Conservation (phyloP, 768 basidiomycete species). For the Termitomyces sp. region DNA sequence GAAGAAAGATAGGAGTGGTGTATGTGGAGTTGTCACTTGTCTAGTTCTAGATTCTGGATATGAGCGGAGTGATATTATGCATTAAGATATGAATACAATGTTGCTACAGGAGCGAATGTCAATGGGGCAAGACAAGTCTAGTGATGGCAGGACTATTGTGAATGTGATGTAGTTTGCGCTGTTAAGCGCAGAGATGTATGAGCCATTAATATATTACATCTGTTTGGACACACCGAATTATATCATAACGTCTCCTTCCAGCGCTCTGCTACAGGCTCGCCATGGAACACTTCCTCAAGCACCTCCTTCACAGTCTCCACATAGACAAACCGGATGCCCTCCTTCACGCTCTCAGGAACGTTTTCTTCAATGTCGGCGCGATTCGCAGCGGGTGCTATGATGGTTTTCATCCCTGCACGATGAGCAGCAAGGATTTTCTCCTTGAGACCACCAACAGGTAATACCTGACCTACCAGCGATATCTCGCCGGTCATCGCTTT, state of each 20-base stretch:
- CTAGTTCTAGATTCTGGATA: background rate
- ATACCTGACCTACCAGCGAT: conserved; percentile 91
- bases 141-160: background rate
- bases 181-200: background rate
- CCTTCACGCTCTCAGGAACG: conserved; percentile 93
- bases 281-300: conserved; percentile 80
- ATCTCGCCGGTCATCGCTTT: conserved; percentile 98
- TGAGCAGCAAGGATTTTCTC: conserved; percentile 97
- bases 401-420: conserved; percentile 92
- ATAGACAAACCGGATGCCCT: conserved; percentile 91
- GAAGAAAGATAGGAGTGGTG: background rate
- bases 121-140: conserved; percentile 11
- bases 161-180: background rate
- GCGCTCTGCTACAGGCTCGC: conserved; percentile 49
- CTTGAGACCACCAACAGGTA: conserved; percentile 94
- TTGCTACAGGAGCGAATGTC: conserved; percentile 13
- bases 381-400: conserved; percentile 84
- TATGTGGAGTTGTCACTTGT: background rate
- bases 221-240: conserved; percentile 8
- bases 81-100: conserved; percentile 15
- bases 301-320: conserved; percentile 93
- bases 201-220: background rate
- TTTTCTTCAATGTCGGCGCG: conserved; percentile 96
- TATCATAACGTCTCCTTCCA: conserved; percentile 56
- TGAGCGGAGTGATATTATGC: conserved; percentile 10